Evolutionary conservation across 2,329 filamentous ascomycete genomes (phyloP).

Genomic region (Verticillium zaregamsianum): DNA sequence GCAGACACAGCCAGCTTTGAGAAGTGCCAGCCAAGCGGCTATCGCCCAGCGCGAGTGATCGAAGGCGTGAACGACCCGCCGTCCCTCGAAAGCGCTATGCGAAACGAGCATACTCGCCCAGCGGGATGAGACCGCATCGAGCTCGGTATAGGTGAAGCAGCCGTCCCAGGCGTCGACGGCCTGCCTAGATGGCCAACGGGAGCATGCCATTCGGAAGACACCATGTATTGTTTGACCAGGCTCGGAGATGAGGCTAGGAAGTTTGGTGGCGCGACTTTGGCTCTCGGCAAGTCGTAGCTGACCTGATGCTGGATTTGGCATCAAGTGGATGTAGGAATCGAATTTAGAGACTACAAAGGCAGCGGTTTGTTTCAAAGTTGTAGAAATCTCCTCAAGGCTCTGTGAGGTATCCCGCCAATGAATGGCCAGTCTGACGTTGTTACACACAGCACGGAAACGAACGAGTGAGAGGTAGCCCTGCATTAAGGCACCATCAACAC

Average conservation of each 20-base stretch:
- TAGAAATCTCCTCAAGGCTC: neutral
- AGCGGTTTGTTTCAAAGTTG: neutral
- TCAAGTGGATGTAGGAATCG: neutral
- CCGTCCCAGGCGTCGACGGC: slow-evolving; percentile 20
- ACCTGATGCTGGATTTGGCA: neutral
- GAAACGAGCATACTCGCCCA: slow-evolving; percentile 10
- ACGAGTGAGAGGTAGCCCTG: neutral
- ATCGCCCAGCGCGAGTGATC: slow-evolving; percentile 21
- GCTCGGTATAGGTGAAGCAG: slow-evolving; percentile 15
- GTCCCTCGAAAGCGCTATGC: neutral
- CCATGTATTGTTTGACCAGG: neutral
- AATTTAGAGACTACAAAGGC: neutral
- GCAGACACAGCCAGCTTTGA: slow-evolving; percentile 23
- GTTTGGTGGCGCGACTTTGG: neutral
- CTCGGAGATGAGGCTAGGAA: no score
- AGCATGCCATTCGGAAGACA: neutral
- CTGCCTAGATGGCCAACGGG: neutral
- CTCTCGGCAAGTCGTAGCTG: neutral
- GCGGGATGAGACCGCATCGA: slow-evolving; percentile 14
- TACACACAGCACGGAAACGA: neutral
- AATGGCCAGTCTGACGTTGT: neutral
- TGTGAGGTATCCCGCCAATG: neutral
- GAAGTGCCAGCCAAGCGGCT: slow-evolving; percentile 19
- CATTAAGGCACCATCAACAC: neutral
- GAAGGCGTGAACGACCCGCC: neutral